Percentiles rank a stretch among this genome's conserved stretches.
Conservation (phyloP, 2,329 filamentous ascomycete species). For the Exophiala sp. region DNA sequence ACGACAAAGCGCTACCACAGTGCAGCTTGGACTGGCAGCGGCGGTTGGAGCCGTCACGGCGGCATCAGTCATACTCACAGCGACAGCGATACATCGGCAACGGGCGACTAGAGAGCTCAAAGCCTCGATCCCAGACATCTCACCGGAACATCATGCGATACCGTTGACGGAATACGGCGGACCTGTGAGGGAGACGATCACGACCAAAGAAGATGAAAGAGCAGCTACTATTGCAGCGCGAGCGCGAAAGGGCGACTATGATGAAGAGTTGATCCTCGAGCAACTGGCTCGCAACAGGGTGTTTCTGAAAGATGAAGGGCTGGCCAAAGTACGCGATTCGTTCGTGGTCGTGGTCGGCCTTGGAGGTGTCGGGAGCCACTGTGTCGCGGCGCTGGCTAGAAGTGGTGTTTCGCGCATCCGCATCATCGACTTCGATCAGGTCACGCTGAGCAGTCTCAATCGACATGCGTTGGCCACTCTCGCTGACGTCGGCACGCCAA, state of each 20-base stretch:
- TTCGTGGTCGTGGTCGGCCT: constrained; percentile 89
- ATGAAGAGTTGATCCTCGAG: constrained; percentile 80
- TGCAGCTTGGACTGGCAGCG: constrained; percentile 30
- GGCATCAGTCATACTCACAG: constrained; percentile 47
- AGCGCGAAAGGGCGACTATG: constrained; percentile 58
- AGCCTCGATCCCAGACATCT: constrained; percentile 46
- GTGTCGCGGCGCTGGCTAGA: constrained; percentile 73
- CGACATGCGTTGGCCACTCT: constrained; percentile 92
- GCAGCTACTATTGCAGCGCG: constrained; percentile 54
- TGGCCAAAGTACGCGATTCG: constrained; percentile 69
- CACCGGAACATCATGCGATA: constrained; percentile 21
- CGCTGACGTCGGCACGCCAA: constrained; percentile 85
- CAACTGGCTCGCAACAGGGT: constrained; percentile 89
- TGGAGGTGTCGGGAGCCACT: constrained; percentile 92
- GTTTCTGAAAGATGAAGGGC: constrained; percentile 76
- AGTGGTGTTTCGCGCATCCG: constrained; percentile 85
- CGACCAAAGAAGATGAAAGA: constrained; percentile 49
- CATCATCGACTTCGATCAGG: constrained; percentile 95
- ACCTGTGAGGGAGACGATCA: constrained; percentile 28
- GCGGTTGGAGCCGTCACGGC: constrained; percentile 44
- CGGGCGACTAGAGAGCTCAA: constrained; percentile 55
- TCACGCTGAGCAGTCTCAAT: constrained; percentile 88
- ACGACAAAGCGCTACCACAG: constrained; percentile 17
- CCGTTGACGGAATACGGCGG: constrained; percentile 49
- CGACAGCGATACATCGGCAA: constrained; percentile 51